Evolutionary conservation across 2,329 filamentous ascomycete genomes (phyloP).

Genomic region (Myriosclerotinia duriaeana): DNA sequence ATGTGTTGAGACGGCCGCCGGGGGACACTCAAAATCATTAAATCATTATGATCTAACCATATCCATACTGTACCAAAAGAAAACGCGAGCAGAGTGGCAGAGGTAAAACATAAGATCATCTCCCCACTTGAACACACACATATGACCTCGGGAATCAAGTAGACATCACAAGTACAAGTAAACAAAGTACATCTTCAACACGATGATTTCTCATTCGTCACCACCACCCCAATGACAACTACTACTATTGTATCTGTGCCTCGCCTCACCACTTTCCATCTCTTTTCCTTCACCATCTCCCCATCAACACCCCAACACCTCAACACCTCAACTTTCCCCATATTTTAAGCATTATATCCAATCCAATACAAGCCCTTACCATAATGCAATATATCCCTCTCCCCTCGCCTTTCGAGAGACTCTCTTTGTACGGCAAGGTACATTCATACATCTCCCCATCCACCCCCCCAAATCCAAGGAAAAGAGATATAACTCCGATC

Average conservation of each 20-base stretch:
- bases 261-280: background rate
- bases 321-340: background rate
- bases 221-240: background rate
- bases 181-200: background rate
- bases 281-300: background rate
- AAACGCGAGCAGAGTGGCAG: no score
- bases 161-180: no score
- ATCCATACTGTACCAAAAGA: no score
- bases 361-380: constrained; percentile 5
- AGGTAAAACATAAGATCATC: no score
- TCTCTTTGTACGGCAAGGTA: background rate
- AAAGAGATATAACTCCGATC: constrained; percentile 22
- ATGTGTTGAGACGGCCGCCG: no score
- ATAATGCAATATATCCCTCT: constrained; percentile 1
- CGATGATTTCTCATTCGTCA: constrained; percentile 4
- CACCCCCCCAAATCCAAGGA: constrained; percentile 11
- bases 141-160: no score
- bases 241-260: background rate
- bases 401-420: background rate
- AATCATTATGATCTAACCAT: no score
- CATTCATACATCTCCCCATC: background rate
- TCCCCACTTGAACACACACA: no score
- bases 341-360: constrained; percentile 22
- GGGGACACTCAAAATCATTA: no score
- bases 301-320: no score